Evolutionary conservation across 257 asterid genomes (phyloP), one percentile per base, ranked within the genome.

Genomic region (Nicotiana knightiana): DNA sequence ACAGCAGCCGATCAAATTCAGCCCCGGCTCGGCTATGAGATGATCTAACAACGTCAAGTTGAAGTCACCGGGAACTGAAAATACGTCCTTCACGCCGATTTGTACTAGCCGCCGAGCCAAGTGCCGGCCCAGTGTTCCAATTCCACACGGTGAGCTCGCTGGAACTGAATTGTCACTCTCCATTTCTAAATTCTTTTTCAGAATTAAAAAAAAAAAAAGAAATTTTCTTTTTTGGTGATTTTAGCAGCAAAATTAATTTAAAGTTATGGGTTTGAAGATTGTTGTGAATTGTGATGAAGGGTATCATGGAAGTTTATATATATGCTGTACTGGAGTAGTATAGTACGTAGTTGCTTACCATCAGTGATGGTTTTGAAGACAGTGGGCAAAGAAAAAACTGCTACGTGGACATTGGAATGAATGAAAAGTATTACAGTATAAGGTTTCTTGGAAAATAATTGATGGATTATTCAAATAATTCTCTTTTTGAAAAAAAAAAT

Each of bases 31-130:
- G 1, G 88, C 97, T 21, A 93, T 21, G 21, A 93, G 88, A 86
- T 91, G 88, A 84, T 93, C 97, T 28, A 93, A 86, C 16, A 93
- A 84, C 53, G 93, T 81, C 3, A 93, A 54, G 86, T 92, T 93
- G 88, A 93, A 93, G 65, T 93, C 97, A 0, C 97, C 97, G 7
- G 97, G 94, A 73, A 93, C 97, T 0, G 97, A 86, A 92, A 93
- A 93, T 18, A 93, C 93, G 57, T 93, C 97, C 16, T 6, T 83
- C 37, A 89, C 92, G 18, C 97, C 97, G 17, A 91, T 90, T 90
- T 93, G 91, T 17, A 88, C 97, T 12, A 93, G 89, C 82, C 97
- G 90, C 78, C 87, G 86, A 33, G 97, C 94, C 88, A 92, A 81
- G 88, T 92, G 94, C 37, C 89, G 8, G 4, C 97, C 97, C 11